A percentile compares a stretch with the other conserved stretches of the same genome.
Evolutionary conservation across 2,329 filamentous ascomycete genomes (phyloP).

Genomic region (Aspergillus melleus): DNA sequence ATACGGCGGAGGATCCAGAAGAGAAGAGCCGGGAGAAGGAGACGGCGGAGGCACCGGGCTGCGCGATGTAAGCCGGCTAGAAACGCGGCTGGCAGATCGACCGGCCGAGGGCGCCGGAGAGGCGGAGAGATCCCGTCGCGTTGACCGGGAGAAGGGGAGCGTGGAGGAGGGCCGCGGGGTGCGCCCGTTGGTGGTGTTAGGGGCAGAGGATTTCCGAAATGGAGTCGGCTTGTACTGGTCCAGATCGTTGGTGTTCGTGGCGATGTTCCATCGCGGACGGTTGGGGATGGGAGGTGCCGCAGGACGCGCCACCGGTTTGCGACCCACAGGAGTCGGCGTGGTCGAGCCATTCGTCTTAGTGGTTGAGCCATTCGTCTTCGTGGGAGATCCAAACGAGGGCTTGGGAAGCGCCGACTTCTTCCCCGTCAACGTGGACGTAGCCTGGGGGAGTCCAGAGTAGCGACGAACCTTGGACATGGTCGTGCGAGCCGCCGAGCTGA

Average conservation of each 20-base stretch:
- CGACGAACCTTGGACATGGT: constrained; percentile 44
- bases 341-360: constrained; percentile 46
- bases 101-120: constrained; percentile 37
- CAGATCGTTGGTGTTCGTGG: constrained; percentile 67
- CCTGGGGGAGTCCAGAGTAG: constrained; percentile 50
- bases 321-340: constrained; percentile 52
- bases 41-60: constrained; percentile 31
- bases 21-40: constrained; percentile 25
- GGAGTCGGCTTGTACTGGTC: constrained; percentile 65
- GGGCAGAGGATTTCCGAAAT: constrained; percentile 43
- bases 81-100: constrained; percentile 36
- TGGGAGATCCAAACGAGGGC: constrained; percentile 31
- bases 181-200: constrained; percentile 27
- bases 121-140: constrained; percentile 38
- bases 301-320: constrained; percentile 40
- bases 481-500: constrained; percentile 41
- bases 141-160: constrained; percentile 39
- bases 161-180: constrained; percentile 41
- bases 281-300: constrained; percentile 47
- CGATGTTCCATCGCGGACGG: constrained; percentile 72
- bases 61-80: constrained; percentile 33
- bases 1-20: constrained; percentile 45
- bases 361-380: constrained; percentile 44
- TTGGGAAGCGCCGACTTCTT: constrained; percentile 42
- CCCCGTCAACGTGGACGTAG: constrained; percentile 26